Base-by-base conservation (phyloP, 352 stramenopile genomes). In the Phytophthora pistaciae region DNA sequence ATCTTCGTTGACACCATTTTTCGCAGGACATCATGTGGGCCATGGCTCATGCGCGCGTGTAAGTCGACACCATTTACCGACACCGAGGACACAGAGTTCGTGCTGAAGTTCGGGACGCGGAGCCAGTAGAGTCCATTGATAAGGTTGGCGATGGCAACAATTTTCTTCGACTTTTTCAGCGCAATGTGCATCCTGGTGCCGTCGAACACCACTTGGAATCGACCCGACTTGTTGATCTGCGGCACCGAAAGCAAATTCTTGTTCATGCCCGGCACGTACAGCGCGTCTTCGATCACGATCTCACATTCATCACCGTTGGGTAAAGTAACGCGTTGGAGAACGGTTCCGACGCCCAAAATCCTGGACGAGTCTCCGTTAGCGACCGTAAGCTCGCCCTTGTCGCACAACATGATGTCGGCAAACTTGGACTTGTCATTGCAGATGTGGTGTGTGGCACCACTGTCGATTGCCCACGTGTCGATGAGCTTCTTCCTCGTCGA, bases 61-160 rank as follows among this genome's bases (percentile, higher is more conserved):
- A n/a, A n/a, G n/a, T n/a, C n/a, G n/a, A n/a, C n/a, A n/a, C n/a
- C n/a, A n/a, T n/a, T n/a, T n/a, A n/a, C n/a, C n/a, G n/a, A n/a
- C n/a, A n/a, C n/a, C n/a, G n/a, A n/a, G n/a, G n/a, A n/a, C n/a
- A n/a, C n/a, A n/a, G n/a, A n/a, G n/a, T n/a, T n/a, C n/a, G n/a
- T n/a, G n/a, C n/a, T n/a, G n/a, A n/a, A n/a, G 27, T 5, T 29
- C 36, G 40, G 29, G 55, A 62, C 57, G 44, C 60, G 42, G 18
- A 68, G 62, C 68, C 58, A 77, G 31, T 77, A 70, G 14, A 73
- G 48, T 38, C 57, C 59, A 25, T 77, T 60, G 3, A 70, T 33
- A 1, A 73, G 42, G 31, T 77, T 49, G 0, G 59, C 70, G 8
- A 56, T 20, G 6, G 56, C 64, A 14, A 77, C 59, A 8, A 77